Evolutionary conservation across 495 filamentous ascomycete genomes (phyloP).

Genomic region (Niebla homalea): DNA sequence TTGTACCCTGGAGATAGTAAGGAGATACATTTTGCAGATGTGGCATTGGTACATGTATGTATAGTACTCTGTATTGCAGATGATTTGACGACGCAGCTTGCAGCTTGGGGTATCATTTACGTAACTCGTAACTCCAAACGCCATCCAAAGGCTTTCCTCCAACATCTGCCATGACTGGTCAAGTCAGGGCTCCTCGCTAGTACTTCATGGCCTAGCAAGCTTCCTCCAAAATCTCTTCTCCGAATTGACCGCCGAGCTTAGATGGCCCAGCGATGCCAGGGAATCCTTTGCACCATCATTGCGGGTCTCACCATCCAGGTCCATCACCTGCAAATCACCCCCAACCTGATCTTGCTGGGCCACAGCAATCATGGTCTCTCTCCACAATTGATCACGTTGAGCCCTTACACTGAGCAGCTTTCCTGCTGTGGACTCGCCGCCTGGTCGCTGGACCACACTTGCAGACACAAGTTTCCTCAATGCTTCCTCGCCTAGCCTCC

Average conservation of each 20-base stretch:
- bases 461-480: conserved; percentile 50
- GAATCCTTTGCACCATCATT: background rate
- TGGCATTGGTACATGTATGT: no score
- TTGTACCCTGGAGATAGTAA: no score
- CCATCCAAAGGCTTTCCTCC: conserved; percentile 5
- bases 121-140: conserved; percentile 2
- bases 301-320: conserved; percentile 14
- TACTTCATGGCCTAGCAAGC: background rate
- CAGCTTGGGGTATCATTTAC: conserved; percentile 13
- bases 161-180: background rate
- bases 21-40: background rate
- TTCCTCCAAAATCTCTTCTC: conserved; percentile 18
- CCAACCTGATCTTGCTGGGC: background rate
- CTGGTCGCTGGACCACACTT: conserved; percentile 15
- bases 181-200: background rate
- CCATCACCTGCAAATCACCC: background rate
- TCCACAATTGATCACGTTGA: conserved; percentile 12
- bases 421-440: background rate
- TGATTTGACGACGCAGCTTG: background rate
- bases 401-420: background rate
- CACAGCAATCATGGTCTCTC: conserved; percentile 14
- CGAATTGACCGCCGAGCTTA: conserved; percentile 15
- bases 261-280: background rate
- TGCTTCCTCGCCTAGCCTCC: conserved; percentile 59
- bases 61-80: no score